phyloP scores from a whole-genome alignment of 2,329 filamentous ascomycete genomes.

The Epichloe uncinata region DNA sequence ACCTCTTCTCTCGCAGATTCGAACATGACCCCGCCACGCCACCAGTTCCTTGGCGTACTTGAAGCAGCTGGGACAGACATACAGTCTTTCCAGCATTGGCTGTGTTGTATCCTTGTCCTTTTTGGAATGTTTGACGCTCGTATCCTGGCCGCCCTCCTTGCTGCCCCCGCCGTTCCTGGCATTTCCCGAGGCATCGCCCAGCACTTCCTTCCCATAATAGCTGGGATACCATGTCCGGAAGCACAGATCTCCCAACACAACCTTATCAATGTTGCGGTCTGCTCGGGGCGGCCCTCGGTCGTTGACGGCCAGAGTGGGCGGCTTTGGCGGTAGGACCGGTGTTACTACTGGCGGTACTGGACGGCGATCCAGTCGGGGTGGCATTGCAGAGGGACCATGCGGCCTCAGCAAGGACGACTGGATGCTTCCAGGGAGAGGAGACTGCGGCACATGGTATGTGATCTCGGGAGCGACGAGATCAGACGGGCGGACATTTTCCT shows the following conservation, averaged over 20 bases:
- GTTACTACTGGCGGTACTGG: constrained; percentile 17
- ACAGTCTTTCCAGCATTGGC: constrained; percentile 52
- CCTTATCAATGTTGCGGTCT: constrained; percentile 72
- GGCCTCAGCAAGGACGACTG: constrained; percentile 20
- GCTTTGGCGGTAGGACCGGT: constrained; percentile 23
- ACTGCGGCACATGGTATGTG: constrained; percentile 25
- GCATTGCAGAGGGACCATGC: constrained; percentile 20
- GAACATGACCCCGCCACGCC: constrained; percentile 44
- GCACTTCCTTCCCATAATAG: constrained; percentile 65
- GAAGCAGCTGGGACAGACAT: constrained; percentile 88
- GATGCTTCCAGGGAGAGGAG: constrained; percentile 13
- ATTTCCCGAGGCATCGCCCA: constrained; percentile 34
- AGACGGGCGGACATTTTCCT: constrained; percentile 18
- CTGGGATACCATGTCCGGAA: constrained; percentile 91
- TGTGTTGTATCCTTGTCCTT: constrained; percentile 21
- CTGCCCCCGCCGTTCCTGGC: constrained; percentile 12
- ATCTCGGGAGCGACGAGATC: constrained; percentile 27
- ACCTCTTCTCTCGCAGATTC: constrained; percentile 38
- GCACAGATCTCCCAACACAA: constrained; percentile 70
- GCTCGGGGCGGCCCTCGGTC: constrained; percentile 26
- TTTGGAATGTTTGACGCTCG: constrained; percentile 16
- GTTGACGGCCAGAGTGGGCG: constrained; percentile 13
- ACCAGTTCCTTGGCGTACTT: constrained; percentile 63
- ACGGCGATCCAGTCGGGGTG: constrained; percentile 17
- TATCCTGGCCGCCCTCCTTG: constrained; percentile 17